phyloP scores from a whole-genome alignment of 768 basidiomycete species.

The Pulveroboletus sp. region DNA sequence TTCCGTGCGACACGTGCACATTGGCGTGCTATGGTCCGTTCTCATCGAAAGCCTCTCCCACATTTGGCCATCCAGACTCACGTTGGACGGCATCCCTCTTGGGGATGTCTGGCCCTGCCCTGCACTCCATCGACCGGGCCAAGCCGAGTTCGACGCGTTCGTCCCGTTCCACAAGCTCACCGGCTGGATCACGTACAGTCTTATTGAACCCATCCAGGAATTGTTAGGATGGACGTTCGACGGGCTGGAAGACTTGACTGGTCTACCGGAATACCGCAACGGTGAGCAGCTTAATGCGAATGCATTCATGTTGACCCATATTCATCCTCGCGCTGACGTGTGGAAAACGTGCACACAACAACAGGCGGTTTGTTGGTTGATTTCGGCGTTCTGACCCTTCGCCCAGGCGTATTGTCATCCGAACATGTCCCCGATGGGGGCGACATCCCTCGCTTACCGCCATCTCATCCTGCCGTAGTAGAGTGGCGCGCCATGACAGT shows the following conservation, averaged over 20 bases:
- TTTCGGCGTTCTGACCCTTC: conserved; percentile 70
- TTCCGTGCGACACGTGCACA: conserved; percentile 48
- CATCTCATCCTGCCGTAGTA: conserved; percentile 86
- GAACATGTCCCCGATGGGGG: conserved; percentile 33
- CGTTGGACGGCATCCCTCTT: conserved; percentile 62
- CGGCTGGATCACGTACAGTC: conserved; percentile 88
- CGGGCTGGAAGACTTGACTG: conserved; percentile 81
- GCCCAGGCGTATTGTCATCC: conserved; percentile 48
- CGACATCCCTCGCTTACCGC: conserved; percentile 55
- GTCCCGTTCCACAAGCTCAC: conserved; percentile 97
- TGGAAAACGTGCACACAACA: background rate
- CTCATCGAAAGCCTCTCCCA: conserved; percentile 78
- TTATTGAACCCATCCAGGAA: conserved; percentile 79
- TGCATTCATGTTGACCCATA: too few relatives aligned
- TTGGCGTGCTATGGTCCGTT: conserved; percentile 74
- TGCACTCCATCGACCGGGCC: conserved; percentile 33
- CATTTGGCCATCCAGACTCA: conserved; percentile 82
- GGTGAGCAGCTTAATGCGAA: conserved; percentile 33
- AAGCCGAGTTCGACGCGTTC: conserved; percentile 46
- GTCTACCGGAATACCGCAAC: conserved; percentile 93
- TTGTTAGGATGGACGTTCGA: conserved; percentile 78
- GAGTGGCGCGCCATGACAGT: conserved; percentile 98
- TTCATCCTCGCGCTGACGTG: too few relatives aligned
- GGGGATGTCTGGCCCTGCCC: conserved; percentile 94
- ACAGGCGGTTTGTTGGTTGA: conserved; percentile 86